These are phyloP conservation scores for Ophiostoma montium DNA, from an alignment of 2,329 filamentous ascomycete species.

Conservation along the genomic window DNA sequence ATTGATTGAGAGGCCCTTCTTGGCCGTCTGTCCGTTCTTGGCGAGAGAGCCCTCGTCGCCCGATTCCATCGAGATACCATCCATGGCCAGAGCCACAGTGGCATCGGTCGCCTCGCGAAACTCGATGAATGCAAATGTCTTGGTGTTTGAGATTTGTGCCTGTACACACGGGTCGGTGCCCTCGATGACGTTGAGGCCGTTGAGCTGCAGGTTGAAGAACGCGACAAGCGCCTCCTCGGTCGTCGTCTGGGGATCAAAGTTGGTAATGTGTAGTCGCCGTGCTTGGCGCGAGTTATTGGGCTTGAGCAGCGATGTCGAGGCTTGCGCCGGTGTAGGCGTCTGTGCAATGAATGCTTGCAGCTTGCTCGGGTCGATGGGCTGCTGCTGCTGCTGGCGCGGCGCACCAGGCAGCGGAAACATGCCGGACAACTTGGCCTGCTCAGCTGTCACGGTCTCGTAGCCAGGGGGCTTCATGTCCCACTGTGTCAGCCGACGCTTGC, in stretches of 20 bases:
- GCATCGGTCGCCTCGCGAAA: constrained; percentile 81
- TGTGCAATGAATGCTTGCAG: constrained; percentile 94
- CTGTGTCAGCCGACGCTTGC: constrained; percentile 87
- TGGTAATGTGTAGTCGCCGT: constrained; percentile 80
- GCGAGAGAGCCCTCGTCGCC: constrained; percentile 36
- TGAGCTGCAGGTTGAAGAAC: constrained; percentile 95
- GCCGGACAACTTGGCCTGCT: constrained; percentile 95
- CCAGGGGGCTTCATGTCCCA: constrained; percentile 99
- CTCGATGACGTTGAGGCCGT: constrained; percentile 85
- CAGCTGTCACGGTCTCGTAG: constrained; percentile 95
- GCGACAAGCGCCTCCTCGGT: constrained; percentile 62
- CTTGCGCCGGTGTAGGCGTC: constrained; percentile 39
- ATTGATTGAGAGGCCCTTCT: constrained; percentile 55
- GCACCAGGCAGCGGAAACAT: constrained; percentile 98
- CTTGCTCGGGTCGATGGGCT: constrained; percentile 87
- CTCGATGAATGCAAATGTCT: constrained; percentile 73
- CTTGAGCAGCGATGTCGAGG: constrained; percentile 41
- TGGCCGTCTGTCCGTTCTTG: constrained; percentile 18
- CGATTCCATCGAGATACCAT: constrained; percentile 78
- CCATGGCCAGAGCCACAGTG: constrained; percentile 78
- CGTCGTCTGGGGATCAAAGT: constrained; percentile 59
- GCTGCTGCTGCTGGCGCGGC: constrained; percentile 62
- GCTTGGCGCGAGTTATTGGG: constrained; percentile 87
- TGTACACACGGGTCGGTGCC: constrained; percentile 72
- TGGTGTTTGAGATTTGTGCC: constrained; percentile 67